Evolutionary conservation across 2,329 filamentous ascomycete genomes (phyloP).

Genomic region (Sporothrix brasiliensis): DNA sequence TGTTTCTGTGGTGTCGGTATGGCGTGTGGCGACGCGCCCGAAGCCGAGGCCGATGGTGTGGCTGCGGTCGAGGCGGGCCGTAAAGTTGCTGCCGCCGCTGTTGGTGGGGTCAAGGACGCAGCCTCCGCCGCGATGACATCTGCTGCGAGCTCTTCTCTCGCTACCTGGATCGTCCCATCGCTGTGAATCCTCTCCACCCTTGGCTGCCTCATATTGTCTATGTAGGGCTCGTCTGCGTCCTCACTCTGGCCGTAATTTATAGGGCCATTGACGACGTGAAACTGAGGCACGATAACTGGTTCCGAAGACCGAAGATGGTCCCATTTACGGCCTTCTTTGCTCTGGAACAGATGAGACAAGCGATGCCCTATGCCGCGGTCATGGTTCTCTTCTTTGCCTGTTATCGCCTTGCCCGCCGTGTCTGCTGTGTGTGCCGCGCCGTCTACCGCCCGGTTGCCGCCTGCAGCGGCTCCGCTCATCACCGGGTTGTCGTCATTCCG

Average conservation of each 20-base stretch:
- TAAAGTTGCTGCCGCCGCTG: not conserved
- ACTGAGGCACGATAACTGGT: slow-evolving; percentile 58
- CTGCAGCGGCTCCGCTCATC: not conserved
- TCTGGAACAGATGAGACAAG: slow-evolving; percentile 52
- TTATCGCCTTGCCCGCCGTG: not conserved
- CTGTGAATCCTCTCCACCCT: not conserved
- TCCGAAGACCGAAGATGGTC: slow-evolving; percentile 62
- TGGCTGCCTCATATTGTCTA: not conserved
- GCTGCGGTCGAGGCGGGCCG: not conserved
- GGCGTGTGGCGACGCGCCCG: not conserved
- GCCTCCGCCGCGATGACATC: not conserved
- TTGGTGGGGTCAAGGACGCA: not conserved
- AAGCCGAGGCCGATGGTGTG: slow-evolving; percentile 2
- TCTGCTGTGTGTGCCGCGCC: slow-evolving; percentile 13
- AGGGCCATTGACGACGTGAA: slow-evolving; percentile 31
- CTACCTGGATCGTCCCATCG: not conserved
- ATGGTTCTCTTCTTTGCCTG: slow-evolving; percentile 9
- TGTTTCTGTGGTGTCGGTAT: not conserved
- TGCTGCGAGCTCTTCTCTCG: not conserved
- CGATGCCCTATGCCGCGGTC: slow-evolving; percentile 24
- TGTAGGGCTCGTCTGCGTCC: not conserved
- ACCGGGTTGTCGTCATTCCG: not conserved
- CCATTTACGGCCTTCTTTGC: slow-evolving; percentile 56
- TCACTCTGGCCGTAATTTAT: not conserved
- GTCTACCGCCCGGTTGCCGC: not conserved